Evolutionary conservation across 1,284 basidiomycete genomes (phyloP), one percentile per base, ranked within the genome.

Genomic region (Ganoderma sp.): DNA sequence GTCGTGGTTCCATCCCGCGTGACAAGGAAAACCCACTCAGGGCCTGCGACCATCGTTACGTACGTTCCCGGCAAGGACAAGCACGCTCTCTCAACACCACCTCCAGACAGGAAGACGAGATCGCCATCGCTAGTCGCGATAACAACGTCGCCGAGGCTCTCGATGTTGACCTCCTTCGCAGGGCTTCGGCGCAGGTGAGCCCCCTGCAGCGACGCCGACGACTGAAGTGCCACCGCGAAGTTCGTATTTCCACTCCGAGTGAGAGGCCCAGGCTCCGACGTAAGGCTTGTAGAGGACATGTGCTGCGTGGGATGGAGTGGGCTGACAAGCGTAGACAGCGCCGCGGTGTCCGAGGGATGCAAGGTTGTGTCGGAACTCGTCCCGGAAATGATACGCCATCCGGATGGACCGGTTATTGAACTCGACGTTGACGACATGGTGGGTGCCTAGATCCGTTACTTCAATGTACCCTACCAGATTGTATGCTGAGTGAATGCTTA

Each of bases 381-480:
- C n/a, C n/a, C n/a, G n/a, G n/a, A n/a, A n/a, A n/a, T n/a, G 94
- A 77, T 93, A 94, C 39, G 92, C 90, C 72, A 91, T 89, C 54
- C 94, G 87, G 17, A 89, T 82, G 6, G 92, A 90, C 56, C 89
- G 88, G 80, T 99, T 96, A 79, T 97, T 96, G 75, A 99, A 99
- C 73, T 98, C 95, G 72, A 99, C 91, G 70, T 94, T 96, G 74
- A 99, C 86, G 62, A 98, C 91, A 71, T 99, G 89, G 78, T 98
- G 95, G 0, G 91, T 91, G 66, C 97, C 96, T 76, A 97, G 93
- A 77, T 98, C 96, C 2, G 95, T 96, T 19, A 91, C 89, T 74
- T 97, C 94, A 64, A 99, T 93, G 43, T 94, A 91, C 19, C 98
- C 98, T 68, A 98, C 85, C 86, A 93, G 91, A 78, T 98, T 99